Percentiles rank a stretch among this genome's conserved stretches.
Evolutionary conservation across 1,284 basidiomycete species (phyloP).

Genomic region (Heterobasidion irregulare): DNA sequence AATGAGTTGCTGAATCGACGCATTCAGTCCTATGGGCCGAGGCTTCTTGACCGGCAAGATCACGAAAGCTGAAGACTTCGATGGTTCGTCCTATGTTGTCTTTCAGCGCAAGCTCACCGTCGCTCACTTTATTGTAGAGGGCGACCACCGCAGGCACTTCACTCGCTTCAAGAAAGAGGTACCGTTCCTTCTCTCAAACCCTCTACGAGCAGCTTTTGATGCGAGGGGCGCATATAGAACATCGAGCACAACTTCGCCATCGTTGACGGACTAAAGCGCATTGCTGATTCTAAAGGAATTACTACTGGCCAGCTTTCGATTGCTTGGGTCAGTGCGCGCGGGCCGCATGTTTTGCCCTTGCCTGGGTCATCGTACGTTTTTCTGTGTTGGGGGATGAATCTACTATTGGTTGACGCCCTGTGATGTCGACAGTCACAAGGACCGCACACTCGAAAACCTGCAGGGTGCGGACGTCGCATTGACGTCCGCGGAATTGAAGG

Average conservation of each 20-base stretch:
- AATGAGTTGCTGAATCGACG: constrained; percentile 10
- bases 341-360: constrained; percentile 42
- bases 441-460: constrained; percentile 29
- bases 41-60: constrained; percentile 48
- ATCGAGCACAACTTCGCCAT: constrained; percentile 49
- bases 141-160: constrained; percentile 25
- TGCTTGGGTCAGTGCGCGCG: constrained; percentile 48
- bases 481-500: constrained; percentile 23
- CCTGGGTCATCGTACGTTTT: constrained; percentile 41
- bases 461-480: constrained; percentile 26
- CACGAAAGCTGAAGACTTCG: constrained; percentile 30
- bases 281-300: constrained; percentile 41
- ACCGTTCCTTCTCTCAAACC: not conserved
- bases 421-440: not conserved
- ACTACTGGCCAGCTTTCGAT: constrained; percentile 52
- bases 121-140: constrained; percentile 10
- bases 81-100: constrained; percentile 12
- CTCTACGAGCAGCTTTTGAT: not conserved
- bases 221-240: constrained; percentile 17
- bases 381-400: not conserved
- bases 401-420: not conserved
- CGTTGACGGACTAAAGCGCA: constrained; percentile 35
- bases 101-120: not conserved
- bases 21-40: constrained; percentile 49
- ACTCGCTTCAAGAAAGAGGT: constrained; percentile 26